Conservation (phyloP, 306 rosid genomes). For the Dryas drummondii region DNA sequence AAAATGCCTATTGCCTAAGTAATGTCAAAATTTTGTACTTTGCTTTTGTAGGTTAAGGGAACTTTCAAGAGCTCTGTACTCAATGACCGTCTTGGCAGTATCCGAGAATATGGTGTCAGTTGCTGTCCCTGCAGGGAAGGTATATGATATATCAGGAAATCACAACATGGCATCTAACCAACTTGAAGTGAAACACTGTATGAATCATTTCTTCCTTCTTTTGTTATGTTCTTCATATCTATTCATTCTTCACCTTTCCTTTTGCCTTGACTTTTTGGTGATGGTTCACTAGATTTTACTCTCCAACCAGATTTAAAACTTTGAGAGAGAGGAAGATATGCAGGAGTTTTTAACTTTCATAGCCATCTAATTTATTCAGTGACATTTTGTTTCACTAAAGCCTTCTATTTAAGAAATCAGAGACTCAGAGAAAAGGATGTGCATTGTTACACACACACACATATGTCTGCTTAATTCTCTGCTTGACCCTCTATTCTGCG, state of each 20-base stretch:
- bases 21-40: not conserved
- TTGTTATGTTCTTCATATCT: constrained; percentile 1
- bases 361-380: no score
- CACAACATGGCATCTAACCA: constrained; percentile 64
- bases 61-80: constrained; percentile 68
- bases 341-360: not conserved
- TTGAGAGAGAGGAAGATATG: not conserved
- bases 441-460: not conserved
- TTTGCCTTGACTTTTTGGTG: not conserved
- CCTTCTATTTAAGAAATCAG: not conserved
- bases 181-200: constrained; percentile 57
- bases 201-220: constrained; percentile 27
- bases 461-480: not conserved
- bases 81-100: constrained; percentile 42
- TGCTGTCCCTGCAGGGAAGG: constrained; percentile 57
- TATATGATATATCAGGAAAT: constrained; percentile 68
- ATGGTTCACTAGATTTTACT: not conserved
- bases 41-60: constrained; percentile 47
- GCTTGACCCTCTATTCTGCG: constrained; percentile 9
- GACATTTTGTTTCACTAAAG: not conserved
- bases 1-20: constrained; percentile 3
- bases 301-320: constrained; percentile 2
- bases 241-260: not conserved
- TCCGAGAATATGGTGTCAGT: constrained; percentile 44
- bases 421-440: not conserved